Evolutionary conservation across 1,284 basidiomycete species (phyloP).

Genomic region (Moniliophthora roreri): DNA sequence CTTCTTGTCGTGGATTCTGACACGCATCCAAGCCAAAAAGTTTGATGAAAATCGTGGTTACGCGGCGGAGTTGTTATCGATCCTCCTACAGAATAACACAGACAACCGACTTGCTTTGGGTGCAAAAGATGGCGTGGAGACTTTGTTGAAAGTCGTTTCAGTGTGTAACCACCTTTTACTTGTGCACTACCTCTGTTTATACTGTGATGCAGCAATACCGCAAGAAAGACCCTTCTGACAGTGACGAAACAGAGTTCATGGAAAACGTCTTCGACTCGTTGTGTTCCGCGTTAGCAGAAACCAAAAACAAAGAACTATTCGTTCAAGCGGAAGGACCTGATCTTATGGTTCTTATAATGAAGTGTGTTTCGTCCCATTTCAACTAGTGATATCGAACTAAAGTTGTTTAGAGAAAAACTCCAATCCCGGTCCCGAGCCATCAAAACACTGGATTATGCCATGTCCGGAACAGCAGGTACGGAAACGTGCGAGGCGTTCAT

Average conservation of each 20-base stretch:
- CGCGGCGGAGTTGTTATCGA: conserved; percentile 86
- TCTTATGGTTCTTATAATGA: conserved; percentile 96
- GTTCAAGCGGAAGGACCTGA: conserved; percentile 92
- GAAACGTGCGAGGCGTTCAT: conserved; percentile 85
- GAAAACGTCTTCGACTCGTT: conserved; percentile 93
- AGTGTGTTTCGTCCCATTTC: conserved; percentile 47
- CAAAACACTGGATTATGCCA: conserved; percentile 89
- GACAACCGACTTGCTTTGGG: conserved; percentile 66
- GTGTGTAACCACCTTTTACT: conserved; percentile 46
- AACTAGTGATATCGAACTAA: conserved; percentile 13
- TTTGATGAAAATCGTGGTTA: conserved; percentile 89
- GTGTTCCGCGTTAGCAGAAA: conserved; percentile 79
- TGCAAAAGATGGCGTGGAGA: conserved; percentile 79
- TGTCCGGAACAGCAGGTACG: conserved; percentile 79
- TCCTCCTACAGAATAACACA: conserved; percentile 77
- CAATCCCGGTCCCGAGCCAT: conserved; percentile 80
- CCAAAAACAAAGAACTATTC: conserved; percentile 80
- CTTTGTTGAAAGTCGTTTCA: conserved; percentile 74
- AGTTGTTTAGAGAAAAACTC: conserved; percentile 69
- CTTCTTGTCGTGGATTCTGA: conserved; percentile 79
- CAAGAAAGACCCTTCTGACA: conserved; percentile 75
- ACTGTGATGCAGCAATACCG: conserved; percentile 73
- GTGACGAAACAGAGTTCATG: conserved; percentile 96
- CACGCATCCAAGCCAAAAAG: conserved; percentile 69
- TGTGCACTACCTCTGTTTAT: conserved; percentile 1